Percentiles rank a stretch among this genome's conserved stretches.
Conservation (phyloP, 2,329 filamentous ascomycete species). For the Emergomyces orientalis region DNA sequence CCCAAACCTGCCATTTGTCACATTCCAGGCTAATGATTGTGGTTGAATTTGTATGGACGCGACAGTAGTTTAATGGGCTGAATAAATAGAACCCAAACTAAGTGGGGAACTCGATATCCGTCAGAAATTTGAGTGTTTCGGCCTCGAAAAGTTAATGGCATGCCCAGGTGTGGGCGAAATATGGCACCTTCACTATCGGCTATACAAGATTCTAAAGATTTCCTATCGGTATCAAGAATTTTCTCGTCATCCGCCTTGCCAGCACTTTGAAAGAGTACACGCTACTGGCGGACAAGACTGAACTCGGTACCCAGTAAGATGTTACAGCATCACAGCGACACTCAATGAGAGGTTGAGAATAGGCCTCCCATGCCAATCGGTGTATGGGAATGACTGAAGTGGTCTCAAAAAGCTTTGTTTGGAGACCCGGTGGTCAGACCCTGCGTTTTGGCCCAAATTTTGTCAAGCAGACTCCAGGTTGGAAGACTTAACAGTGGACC, state of each 20-base stretch:
- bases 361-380: neutral
- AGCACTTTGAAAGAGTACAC: neutral
- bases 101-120: neutral
- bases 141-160: neutral
- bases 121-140: neutral
- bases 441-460: neutral
- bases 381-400: neutral
- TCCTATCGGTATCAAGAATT: neutral
- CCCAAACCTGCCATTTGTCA: neutral
- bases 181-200: neutral
- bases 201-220: too few relatives aligned
- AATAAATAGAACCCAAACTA: neutral
- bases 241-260: neutral
- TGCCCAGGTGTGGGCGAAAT: neutral
- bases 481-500: neutral
- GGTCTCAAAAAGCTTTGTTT: neutral
- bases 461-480: neutral
- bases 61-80: neutral
- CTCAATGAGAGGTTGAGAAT: neutral
- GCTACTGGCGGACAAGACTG: neutral
- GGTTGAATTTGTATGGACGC: neutral
- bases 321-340: neutral
- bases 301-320: neutral
- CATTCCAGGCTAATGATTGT: neutral
- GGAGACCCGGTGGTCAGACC: neutral